Conservation (phyloP, 345 rosid genomes). For the Erucastrum elatum region DNA sequence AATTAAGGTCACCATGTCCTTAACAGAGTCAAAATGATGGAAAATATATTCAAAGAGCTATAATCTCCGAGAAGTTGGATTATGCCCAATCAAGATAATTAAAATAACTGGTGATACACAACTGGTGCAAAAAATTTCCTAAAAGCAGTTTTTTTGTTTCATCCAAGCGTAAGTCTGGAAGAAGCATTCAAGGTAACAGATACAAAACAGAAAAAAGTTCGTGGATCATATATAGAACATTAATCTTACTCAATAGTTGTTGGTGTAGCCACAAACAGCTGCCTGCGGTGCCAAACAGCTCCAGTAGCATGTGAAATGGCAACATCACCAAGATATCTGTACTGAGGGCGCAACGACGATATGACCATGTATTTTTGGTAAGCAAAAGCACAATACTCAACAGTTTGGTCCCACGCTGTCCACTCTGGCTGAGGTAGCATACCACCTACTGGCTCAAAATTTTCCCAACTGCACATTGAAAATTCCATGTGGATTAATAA, state of each 20-base stretch:
- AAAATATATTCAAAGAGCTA: neutral
- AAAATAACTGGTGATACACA: slow-evolving; percentile 3
- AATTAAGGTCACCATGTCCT: neutral
- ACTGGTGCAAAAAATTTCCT: neutral
- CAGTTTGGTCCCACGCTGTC: slow-evolving; percentile 99
- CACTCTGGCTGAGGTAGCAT: slow-evolving; percentile 99
- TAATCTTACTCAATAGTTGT: slow-evolving; percentile 92
- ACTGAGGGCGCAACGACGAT: slow-evolving; percentile 93
- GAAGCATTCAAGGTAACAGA: slow-evolving; percentile 15
- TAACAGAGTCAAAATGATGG: slow-evolving; percentile 13
- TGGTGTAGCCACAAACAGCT: slow-evolving; percentile 94
- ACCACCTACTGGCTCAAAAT: slow-evolving; percentile 90
- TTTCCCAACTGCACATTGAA: slow-evolving; percentile 83
- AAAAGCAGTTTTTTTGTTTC: slow-evolving; percentile 1
- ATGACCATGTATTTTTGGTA: slow-evolving; percentile 90
- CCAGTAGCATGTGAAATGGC: slow-evolving; percentile 95
- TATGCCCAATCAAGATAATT: slow-evolving; percentile 4
- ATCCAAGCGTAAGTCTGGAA: slow-evolving; percentile 1
- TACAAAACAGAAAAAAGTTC: slow-evolving; percentile 1
- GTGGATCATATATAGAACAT: slow-evolving; percentile 5
- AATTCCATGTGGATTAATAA: slow-evolving; percentile 29
- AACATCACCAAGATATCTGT: slow-evolving; percentile 94
- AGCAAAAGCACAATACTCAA: slow-evolving; percentile 96
- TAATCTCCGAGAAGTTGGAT: slow-evolving; percentile 8
- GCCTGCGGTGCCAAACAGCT: slow-evolving; percentile 97